Evolutionary conservation across 2,329 filamentous ascomycete species (phyloP), one percentile per base, ranked within the genome.

Genomic region (Amauroascus niger): DNA sequence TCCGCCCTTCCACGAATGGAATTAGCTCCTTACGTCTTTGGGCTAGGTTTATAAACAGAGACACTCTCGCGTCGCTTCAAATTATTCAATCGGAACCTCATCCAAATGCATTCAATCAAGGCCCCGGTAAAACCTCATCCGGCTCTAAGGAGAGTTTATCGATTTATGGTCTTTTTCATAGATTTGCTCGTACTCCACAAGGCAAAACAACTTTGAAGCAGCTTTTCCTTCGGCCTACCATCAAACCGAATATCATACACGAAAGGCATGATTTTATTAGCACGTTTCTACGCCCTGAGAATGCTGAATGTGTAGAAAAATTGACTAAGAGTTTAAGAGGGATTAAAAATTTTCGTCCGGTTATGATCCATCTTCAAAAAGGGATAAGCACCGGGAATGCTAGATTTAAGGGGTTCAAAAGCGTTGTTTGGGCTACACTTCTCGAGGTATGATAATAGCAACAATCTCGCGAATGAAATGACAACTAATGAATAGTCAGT

Each of bases 1-100:
- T 32, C 26, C 22, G 20, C 20, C 9, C 5, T 18, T 18, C 14
- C 37, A 9, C 28, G 9, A 3, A 11, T 7, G 16, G 4, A 32
- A n/a, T 26, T 1, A 5, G 40, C 33, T 45, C 13, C 30, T 45
- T 5, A 39, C 44, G 68, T 70, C 35, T 66, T 43, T 24, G 75
- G 52, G 4, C 72, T 49, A 88, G 91, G 82, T 88, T 93, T 62
- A 76, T 96, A 60, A 93, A 88, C 60, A 73, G 79, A 1, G 88
- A 96, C 63, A 87, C 90, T 0, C 72, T 97, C 40, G 70, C 81
- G 13, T 89, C 89, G 1, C 77, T 98, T 7, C 91, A 96, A 62
- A 87, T 98, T 26, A 76, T 95, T 24, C 84, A 86, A 53, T 82
- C 85, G 1, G 90, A 96, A 65, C 80, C 80, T 9, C 88, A 95